Base-by-base conservation (phyloP, 176 grass and related monocot genomes). In the Chrysopogon serrulatus region DNA sequence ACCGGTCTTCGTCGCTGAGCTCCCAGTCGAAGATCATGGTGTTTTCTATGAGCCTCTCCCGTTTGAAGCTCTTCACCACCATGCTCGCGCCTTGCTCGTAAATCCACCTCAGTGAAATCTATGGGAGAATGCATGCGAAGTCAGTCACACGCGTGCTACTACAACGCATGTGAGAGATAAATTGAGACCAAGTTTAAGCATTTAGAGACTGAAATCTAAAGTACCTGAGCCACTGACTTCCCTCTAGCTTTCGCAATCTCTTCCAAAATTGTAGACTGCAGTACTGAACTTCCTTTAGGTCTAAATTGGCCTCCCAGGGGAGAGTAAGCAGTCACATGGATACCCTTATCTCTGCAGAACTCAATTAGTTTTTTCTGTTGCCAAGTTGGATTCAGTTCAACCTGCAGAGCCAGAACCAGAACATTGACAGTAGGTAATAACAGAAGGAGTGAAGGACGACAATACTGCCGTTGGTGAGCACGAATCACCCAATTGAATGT, bases 91-190 rank as follows among this genome's bases (percentile, higher is more conserved):
- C 88, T 96, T 93, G 91, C 80, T 96, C 76, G 33, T 84, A 73
- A 30, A 91, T 63, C 94, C 91, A 96, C 35, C 91, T 85, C 65
- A 93, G 62, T 26, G 88, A 87, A 48, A 96, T 86, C 94, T 96
- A 68, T 39, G 48, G 48, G 28, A 42, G 39, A 71, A 71, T 17
- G 5, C 24, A 72, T 72, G 40, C 16, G 1, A 66, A 74, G 7
- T 79, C 81, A 84, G 19, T 59, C 8, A 26, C 8, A 3, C 47
- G 17, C 6, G 24, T 56, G 9, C 11, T 78, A 6, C 27, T 24
- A 42, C n/a, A n/a, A n/a, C n/a, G n/a, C n/a, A n/a, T 9, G 49
- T 53, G 49, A 23, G 19, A 53, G 51, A 54, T 54, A 54, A 54
- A 54, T 2, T n/a, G 21, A 54, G 21, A 54, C 51, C 49, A 21